Evolutionary conservation across 345 rosid species (phyloP).

Genomic region (Dipteronia sinensis): DNA sequence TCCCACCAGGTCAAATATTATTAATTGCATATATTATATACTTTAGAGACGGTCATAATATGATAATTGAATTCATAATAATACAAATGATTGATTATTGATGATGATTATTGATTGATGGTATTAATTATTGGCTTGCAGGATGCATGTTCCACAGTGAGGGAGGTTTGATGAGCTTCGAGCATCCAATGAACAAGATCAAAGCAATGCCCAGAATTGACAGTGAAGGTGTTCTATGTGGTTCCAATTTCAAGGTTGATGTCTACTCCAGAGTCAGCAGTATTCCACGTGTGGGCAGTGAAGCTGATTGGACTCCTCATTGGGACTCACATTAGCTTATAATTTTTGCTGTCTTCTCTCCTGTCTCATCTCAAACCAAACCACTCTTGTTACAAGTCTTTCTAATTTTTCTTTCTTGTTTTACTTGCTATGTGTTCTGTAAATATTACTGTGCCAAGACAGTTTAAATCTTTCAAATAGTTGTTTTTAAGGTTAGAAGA

Average conservation of each 20-base stretch:
- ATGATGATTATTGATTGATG: too few relatives aligned
- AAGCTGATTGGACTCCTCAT: conserved; percentile 66
- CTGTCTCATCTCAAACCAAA: too few relatives aligned
- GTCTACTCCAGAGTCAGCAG: conserved; percentile 51
- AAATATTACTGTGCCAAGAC: neutral
- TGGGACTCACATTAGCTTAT: conserved; percentile 38
- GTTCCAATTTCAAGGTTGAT: conserved; percentile 89
- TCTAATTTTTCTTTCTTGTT: neutral
- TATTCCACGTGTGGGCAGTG: conserved; percentile 90
- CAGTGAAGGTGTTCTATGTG: conserved; percentile 86
- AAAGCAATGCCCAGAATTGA: conserved; percentile 93
- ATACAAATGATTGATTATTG: neutral
- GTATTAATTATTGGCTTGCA: conserved; percentile 23
- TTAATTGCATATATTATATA: too few relatives aligned
- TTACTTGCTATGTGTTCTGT: neutral
- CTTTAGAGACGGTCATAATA: too few relatives aligned
- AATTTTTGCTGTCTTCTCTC: neutral
- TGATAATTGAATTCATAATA: too few relatives aligned
- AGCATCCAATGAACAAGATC: conserved; percentile 73
- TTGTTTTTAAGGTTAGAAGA: too few relatives aligned
- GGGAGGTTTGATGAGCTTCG: conserved; percentile 83
- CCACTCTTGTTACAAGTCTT: neutral
- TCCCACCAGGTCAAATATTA: conserved; percentile 50
- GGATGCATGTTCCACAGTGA: conserved; percentile 89
- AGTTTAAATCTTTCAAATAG: neutral